Percentiles rank a stretch among this genome's conserved stretches.
phyloP scores from a whole-genome alignment of 129 eudicot genomes.

The Dittrichia graveolens region DNA sequence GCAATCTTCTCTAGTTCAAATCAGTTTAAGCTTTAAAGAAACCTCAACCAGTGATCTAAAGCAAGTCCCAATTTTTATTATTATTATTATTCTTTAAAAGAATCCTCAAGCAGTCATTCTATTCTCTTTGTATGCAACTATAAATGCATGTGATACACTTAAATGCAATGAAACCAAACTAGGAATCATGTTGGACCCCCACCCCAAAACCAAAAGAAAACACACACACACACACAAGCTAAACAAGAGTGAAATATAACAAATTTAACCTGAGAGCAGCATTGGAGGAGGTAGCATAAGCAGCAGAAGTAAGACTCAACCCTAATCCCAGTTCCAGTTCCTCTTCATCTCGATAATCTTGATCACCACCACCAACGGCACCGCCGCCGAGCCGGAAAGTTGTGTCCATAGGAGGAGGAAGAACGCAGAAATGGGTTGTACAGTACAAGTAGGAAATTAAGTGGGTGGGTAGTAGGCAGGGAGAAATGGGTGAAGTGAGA shows the following conservation, averaged over 20 bases:
- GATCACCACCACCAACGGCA: slow-evolving; percentile 21
- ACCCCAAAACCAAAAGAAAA: not conserved
- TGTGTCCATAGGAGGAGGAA: slow-evolving; percentile 33
- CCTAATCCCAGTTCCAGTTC: slow-evolving; percentile 86
- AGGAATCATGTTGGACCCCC: slow-evolving; percentile 24
- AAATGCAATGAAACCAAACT: slow-evolving; percentile 33
- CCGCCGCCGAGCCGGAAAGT: slow-evolving; percentile 36
- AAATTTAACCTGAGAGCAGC: slow-evolving; percentile 28
- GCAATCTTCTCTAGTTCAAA: not conserved
- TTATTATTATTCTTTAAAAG: not conserved
- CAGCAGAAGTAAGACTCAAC: slow-evolving; percentile 55
- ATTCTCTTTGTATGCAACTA: slow-evolving; percentile 24
- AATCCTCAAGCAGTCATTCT: slow-evolving; percentile 21
- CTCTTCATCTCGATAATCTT: slow-evolving; percentile 41
- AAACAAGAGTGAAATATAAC: slow-evolving; percentile 12
- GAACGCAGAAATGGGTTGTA: slow-evolving; percentile 7
- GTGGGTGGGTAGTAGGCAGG: not conserved
- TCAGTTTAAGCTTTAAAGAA: not conserved
- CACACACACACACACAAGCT: not conserved
- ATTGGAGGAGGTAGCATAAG: slow-evolving; percentile 36
- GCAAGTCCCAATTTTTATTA: not conserved
- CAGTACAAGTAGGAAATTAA: not conserved
- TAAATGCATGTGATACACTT: slow-evolving; percentile 26
- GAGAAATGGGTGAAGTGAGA: not conserved
- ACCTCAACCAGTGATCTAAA: not conserved